Evolutionary conservation across 257 asterid species (phyloP), one percentile per base, ranked within the genome.

Genomic region (Fraxinus cuspidata): DNA sequence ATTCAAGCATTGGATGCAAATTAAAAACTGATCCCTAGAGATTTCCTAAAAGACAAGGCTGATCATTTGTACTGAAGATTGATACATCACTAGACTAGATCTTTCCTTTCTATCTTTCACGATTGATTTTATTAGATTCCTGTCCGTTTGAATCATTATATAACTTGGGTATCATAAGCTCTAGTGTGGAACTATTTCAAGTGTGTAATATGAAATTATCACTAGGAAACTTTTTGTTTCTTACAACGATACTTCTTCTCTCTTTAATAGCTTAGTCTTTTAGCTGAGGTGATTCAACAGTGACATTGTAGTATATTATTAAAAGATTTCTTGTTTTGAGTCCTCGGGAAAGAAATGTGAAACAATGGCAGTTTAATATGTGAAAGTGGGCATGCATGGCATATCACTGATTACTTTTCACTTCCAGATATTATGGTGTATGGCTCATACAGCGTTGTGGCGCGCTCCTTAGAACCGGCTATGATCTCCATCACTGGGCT

Each of bases 361-460:
- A 64, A 7, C 15, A 38, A 7, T 12, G 4, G 51, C 51, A 42
- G 18, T 42, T 42, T 42, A 42, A 42, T 42, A 42, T 38, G 3
- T 42, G 51, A 42, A 42, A 42, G 51, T 31, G 11, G 67, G 23
- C 63, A 12, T 47, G 53, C n/a, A 16, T 47, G 63, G 63, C 23
- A 56, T 6, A 56, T 49, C 10, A 56, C 65, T 65, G 38, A 80
- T 13, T 51, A 28, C 15, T 42, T 64, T n/a, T 16, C 23, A 34
- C 68, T 71, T 83, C 85, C 90, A 88, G 92, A 65, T 88, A 88
- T 42, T 68, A 84, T 12, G 90, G 92, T 60, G 92, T 88, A 0
- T 88, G 92, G 92, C 87, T 88, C 42, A 88, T 88, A 79, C 92
- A 88, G 76, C 85, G 90, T 75, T 88, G 92, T 38, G 92, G 90